Conservation (phyloP, 495 filamentous ascomycete species). For the Trichoderma orchidacearum region DNA sequence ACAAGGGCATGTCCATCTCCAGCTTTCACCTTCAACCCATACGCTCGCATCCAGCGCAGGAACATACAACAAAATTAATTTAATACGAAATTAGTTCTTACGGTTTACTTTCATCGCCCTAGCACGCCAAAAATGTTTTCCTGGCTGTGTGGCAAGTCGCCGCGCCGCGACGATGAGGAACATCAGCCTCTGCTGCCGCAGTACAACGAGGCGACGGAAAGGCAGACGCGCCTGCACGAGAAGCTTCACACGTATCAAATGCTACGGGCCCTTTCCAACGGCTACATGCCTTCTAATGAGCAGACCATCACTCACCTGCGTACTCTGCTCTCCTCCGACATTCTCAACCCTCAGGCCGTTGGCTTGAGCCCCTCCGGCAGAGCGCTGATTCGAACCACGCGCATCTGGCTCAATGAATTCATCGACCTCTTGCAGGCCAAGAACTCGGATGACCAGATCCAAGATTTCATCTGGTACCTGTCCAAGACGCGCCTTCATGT, state of each 20-base stretch:
- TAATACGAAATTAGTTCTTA: no score
- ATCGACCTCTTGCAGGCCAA: conserved; percentile 69
- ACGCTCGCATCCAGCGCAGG: no score
- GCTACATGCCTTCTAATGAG: conserved; percentile 86
- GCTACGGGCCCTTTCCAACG: conserved; percentile 66
- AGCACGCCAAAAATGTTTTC: neutral
- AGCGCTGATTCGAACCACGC: conserved; percentile 54
- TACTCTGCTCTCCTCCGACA: conserved; percentile 59
- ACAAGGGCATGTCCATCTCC: neutral
- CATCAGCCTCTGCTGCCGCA: conserved; percentile 69
- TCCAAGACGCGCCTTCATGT: conserved; percentile 55
- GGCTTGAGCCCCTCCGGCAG: conserved; percentile 67
- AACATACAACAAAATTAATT: no score
- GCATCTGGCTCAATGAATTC: conserved; percentile 57
- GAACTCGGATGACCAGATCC: conserved; percentile 73
- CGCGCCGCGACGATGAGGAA: conserved; percentile 24
- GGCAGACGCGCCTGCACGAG: conserved; percentile 64
- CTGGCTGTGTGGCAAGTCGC: neutral
- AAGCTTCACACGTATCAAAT: conserved; percentile 92
- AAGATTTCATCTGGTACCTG: conserved; percentile 84
- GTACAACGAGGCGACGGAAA: conserved; percentile 68
- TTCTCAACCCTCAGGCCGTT: conserved; percentile 63
- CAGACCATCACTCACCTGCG: conserved; percentile 72
- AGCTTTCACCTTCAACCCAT: no score
- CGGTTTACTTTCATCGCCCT: no score